These are phyloP conservation scores for Oryza officinalis DNA, from an alignment of 176 grass and related monocot genomes.

Conservation along the genomic window DNA sequence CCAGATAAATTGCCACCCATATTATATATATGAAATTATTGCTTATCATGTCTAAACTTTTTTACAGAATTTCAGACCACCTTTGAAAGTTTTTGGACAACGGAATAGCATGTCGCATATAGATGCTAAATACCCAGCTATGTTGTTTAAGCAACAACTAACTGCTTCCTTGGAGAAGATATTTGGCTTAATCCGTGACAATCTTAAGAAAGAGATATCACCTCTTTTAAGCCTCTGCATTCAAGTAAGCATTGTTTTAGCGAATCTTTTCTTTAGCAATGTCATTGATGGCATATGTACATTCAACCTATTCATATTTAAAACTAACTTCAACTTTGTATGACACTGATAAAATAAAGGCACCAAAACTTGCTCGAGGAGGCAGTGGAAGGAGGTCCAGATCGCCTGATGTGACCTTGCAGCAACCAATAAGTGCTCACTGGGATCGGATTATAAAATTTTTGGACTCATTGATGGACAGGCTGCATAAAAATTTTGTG, in stretches of 20 bases:
- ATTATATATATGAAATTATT: constrained; percentile 4
- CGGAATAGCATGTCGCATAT: constrained; percentile 44
- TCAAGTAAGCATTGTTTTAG: constrained; percentile 50
- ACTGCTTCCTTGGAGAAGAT: constrained; percentile 87
- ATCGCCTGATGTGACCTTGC: constrained; percentile 57
- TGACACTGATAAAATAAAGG: constrained; percentile 55
- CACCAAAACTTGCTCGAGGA: constrained; percentile 77
- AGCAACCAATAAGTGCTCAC: constrained; percentile 64
- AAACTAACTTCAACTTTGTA: constrained; percentile 20
- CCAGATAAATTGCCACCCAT: neutral
- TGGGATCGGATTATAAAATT: constrained; percentile 89
- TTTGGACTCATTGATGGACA: constrained; percentile 81
- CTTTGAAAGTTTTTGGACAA: constrained; percentile 58
- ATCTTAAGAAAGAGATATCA: constrained; percentile 90
- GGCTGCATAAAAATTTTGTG: constrained; percentile 70
- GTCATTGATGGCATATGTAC: neutral
- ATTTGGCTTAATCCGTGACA: constrained; percentile 83
- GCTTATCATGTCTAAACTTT: constrained; percentile 19
- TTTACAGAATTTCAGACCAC: constrained; percentile 46
- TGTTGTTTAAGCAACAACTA: constrained; percentile 91
- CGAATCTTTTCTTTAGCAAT: neutral
- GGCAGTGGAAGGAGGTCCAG: constrained; percentile 54
- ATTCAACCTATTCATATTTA: constrained; percentile 32
- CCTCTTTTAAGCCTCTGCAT: constrained; percentile 81
- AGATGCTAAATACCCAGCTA: constrained; percentile 81